Percentiles rank a stretch among this genome's conserved stretches.
These are phyloP conservation scores for Nakazawaea wyomingensis DNA, from an alignment of 805 yeast genomes.

Conservation along the genomic window DNA sequence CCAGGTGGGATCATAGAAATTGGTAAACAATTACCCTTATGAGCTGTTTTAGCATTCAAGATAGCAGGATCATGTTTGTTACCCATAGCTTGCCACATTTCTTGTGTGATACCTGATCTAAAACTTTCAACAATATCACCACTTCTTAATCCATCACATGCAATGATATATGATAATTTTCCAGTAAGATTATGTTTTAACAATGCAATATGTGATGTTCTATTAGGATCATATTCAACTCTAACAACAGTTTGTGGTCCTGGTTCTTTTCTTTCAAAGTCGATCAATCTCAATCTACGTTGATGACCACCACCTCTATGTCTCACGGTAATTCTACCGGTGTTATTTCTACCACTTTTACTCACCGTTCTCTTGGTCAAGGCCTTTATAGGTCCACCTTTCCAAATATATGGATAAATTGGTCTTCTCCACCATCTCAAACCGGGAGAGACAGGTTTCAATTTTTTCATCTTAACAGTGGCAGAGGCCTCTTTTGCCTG, in stretches of 20 bases:
- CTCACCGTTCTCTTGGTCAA: conserved; percentile 69
- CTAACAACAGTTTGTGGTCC: conserved; percentile 80
- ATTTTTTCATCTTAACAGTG: conserved; percentile 63
- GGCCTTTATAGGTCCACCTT: conserved; percentile 73
- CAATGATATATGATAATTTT: conserved; percentile 72
- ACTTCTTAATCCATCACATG: conserved; percentile 86
- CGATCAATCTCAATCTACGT: conserved; percentile 79
- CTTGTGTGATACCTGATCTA: conserved; percentile 79
- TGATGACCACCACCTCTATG: conserved; percentile 98
- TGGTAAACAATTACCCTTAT: conserved; percentile 93
- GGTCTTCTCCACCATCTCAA: conserved; percentile 86
- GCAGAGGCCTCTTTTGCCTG: conserved; percentile 71
- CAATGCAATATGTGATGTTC: conserved; percentile 91
- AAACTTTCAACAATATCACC: conserved; percentile 90
- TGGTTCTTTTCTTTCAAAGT: conserved; percentile 56
- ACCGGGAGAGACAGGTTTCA: conserved; percentile 83
- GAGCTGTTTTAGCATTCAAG: conserved; percentile 78
- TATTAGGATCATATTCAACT: conserved; percentile 92
- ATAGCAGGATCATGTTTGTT: conserved; percentile 91
- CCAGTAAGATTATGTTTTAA: conserved; percentile 59
- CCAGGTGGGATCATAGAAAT: conserved; percentile 93
- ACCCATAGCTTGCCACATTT: conserved; percentile 76
- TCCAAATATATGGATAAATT: conserved; percentile 78
- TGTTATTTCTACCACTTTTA: conserved; percentile 83
- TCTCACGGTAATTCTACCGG: conserved; percentile 85